Conservation (phyloP, 1,284 basidiomycete species). For the Sporisorium exsertum region DNA sequence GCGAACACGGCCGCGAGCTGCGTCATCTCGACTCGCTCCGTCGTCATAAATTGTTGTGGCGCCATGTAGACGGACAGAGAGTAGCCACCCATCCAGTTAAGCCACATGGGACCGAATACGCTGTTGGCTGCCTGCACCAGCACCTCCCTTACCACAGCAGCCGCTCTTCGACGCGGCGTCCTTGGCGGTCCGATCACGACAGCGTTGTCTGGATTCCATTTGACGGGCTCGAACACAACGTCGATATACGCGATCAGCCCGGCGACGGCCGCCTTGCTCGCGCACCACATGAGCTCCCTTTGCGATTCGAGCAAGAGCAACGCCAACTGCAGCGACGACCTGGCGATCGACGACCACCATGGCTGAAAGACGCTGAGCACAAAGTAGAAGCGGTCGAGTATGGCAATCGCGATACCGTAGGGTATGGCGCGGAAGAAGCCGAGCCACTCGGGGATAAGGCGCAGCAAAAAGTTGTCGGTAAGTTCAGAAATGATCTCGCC, state of each 20-base stretch:
- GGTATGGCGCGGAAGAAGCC: constrained; percentile 32
- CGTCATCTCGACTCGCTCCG: constrained; percentile 42
- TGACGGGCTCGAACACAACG: constrained; percentile 33
- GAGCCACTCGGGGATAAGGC: constrained; percentile 38
- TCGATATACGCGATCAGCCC: constrained; percentile 42
- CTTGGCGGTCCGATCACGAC: constrained; percentile 33
- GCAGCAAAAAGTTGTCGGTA: constrained; percentile 29
- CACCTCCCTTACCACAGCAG: constrained; percentile 27
- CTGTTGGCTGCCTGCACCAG: constrained; percentile 21
- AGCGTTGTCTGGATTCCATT: constrained; percentile 33
- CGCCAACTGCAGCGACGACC: constrained; percentile 40
- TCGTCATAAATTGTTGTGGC: constrained; percentile 34
- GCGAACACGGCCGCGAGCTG: constrained; percentile 45
- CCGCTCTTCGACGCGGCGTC: constrained; percentile 8
- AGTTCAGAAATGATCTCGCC: constrained; percentile 17
- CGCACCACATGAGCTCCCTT: constrained; percentile 41
- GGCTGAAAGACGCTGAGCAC: constrained; percentile 29
- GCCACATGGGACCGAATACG: constrained; percentile 41
- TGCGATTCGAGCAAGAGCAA: constrained; percentile 29
- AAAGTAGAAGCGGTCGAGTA: constrained; percentile 33
- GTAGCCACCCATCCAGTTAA: constrained; percentile 52
- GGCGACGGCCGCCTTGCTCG: constrained; percentile 29
- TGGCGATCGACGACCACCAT: constrained; percentile 31
- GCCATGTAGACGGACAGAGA: constrained; percentile 34
- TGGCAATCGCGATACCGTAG: constrained; percentile 22